Conservation (phyloP, 2,329 filamentous ascomycete genomes). For the Pseudogymnoascus sp. region DNA sequence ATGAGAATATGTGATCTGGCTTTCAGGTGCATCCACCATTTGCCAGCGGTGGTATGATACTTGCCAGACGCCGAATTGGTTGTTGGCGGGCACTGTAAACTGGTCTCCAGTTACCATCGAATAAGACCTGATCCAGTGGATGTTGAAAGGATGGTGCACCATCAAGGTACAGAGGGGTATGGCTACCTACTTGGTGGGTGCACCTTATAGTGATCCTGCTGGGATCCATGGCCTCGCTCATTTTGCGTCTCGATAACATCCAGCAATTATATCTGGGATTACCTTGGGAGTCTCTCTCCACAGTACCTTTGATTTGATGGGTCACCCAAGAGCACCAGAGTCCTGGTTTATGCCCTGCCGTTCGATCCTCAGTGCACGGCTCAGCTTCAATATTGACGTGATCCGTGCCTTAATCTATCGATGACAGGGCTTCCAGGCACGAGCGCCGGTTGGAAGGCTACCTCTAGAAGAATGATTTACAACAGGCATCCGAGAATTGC, state of each 20-base stretch:
- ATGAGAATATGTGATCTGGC: background rate
- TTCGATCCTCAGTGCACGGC: background rate
- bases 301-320: background rate
- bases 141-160: background rate
- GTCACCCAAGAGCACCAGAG: background rate
- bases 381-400: background rate
- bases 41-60: background rate
- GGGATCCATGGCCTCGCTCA: background rate
- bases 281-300: background rate
- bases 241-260: background rate
- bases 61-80: background rate
- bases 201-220: background rate
- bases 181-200: background rate
- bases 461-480: background rate
- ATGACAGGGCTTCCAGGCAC: background rate
- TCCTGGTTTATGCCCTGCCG: background rate
- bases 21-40: background rate
- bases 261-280: background rate
- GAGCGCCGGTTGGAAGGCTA: background rate
- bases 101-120: background rate
- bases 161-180: background rate
- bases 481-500: background rate
- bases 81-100: background rate
- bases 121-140: background rate
- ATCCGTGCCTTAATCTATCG: conserved; percentile 3